Evolutionary conservation across 2,329 filamentous ascomycete species (phyloP), one percentile per base, ranked within the genome.

Genomic region (Scorias spongiosa): DNA sequence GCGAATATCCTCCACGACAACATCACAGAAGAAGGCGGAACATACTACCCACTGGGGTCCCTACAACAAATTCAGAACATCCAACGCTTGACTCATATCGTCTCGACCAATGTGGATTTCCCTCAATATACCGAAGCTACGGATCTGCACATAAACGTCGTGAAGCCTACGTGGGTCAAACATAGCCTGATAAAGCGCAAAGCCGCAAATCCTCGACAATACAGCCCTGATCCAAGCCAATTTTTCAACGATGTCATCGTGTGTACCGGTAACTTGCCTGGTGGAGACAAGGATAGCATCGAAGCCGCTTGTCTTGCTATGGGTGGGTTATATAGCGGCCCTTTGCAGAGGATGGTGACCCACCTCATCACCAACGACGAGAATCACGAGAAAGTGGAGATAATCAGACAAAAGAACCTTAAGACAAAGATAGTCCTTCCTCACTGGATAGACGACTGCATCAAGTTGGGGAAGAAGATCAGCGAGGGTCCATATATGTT

Each of bases 401-500:
- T 76, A 43, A 81, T 80, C 1, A 51, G 69, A 38, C 66, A 72
- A 8, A 93, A 80, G 61, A 74, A 73, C 2, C 68, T 84, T 43
- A 78, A 77, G 44, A 78, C 78, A 62, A 88, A 86, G 63, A 81
- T 95, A 46, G 84, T 98, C 14, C 70, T 98, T 42, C 91, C 91
- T 32, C 91, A 96, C 59, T 96, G 91, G 87, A 95, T 98, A 58
- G 89, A 96, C 54, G 89, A 95, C 60, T 98, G 91, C 63, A 75
- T 98, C 52, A 91, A 84, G 63, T 76, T 98, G 26, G 88, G 89
- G 41, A 88, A 86, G 62, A 79, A 84, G 46, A 95, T 98, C 53
- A 82, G 85, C 53, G 91, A 98, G 60, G 67, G 70, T 6, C 91
- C 91, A 1, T 98, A 98, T 58, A 66, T 76, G 15, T 71, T 96